Evolutionary conservation across 2,329 filamentous ascomycete genomes (phyloP).

Genomic region (Clonostachys rhizophaga): DNA sequence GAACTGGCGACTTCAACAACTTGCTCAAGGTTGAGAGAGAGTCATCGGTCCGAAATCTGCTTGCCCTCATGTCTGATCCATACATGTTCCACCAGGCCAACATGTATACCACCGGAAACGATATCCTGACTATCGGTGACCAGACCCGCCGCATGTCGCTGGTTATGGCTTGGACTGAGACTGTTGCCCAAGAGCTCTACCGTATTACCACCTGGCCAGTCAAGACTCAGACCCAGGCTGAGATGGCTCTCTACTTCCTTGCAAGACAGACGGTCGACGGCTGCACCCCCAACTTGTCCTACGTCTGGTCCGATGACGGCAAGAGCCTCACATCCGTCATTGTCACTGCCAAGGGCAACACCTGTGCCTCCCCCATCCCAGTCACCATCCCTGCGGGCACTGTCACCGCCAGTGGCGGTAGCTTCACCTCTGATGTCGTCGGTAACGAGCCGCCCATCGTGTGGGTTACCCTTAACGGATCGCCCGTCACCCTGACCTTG

Average conservation of each 20-base stretch:
- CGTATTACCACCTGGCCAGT: conserved; percentile 30
- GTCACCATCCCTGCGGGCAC: conserved; percentile 43
- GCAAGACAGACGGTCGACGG: conserved; percentile 46
- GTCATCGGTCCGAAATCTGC: conserved; percentile 50
- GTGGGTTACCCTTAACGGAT: conserved; percentile 39
- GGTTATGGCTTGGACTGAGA: conserved; percentile 56
- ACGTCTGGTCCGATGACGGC: conserved; percentile 32
- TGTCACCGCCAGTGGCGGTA: conserved; percentile 33
- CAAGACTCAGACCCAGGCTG: conserved; percentile 25
- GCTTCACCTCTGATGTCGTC: conserved; percentile 40
- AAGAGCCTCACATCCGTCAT: conserved; percentile 43
- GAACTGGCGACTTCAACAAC: conserved; percentile 45
- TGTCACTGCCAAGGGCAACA: conserved; percentile 41
- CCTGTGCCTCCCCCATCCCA: conserved; percentile 44
- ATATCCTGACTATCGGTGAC: conserved; percentile 41
- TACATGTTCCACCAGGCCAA: conserved; percentile 65
- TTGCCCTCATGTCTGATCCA: conserved; percentile 48
- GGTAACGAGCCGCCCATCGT: conserved; percentile 47
- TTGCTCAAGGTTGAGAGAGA: conserved; percentile 44
- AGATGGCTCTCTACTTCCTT: conserved; percentile 44
- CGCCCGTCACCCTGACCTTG: conserved; percentile 34
- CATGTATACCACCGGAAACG: conserved; percentile 42
- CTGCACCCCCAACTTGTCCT: conserved; percentile 43
- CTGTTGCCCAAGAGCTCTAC: conserved; percentile 44
- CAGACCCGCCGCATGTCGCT: conserved; percentile 41